Base-by-base conservation (phyloP, 371 early-diverging fungal genomes). In the Thermomucor indicae-seudaticae region DNA sequence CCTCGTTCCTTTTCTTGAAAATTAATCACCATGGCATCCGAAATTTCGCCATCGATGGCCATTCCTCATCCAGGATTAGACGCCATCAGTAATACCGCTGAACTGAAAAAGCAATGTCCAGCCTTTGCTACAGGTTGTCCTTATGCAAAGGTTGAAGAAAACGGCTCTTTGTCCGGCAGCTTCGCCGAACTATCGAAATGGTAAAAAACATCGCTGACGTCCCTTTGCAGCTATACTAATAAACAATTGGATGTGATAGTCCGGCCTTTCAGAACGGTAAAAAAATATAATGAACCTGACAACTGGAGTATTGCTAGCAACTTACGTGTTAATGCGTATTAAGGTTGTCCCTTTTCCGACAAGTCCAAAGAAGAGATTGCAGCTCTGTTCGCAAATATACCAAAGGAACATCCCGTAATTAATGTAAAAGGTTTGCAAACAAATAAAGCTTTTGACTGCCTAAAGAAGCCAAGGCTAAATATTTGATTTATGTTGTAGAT, bases 41-140 rank as follows among this genome's bases (percentile, higher is more conserved):
- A 17, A 37, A 16, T 37, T 7, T 28, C 38, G 19, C 25, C 53
- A 6, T n/a, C 44, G 8, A 57, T 56, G 39, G 59, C 69, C 8
- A 30, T 47, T 28, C 64, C 65, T 44, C 67, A 70, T 51, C 71
- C 75, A 16, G 75, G 70, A 4, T 60, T 70, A 28, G 75, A 74
- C 24, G 45, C 43, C 17, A 46, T 74, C 8, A 47, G 51, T 12
- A 62, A 67, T 25, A 35, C 61, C 28, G 75, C 67, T 6, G 66
- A 67, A 27, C 49, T 74, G 12, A 70, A 70, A 39, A 63, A 65
- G 12, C 56, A 67, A 41, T 75, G 76, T 16, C 76, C 76, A 55
- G 76, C 76, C 25, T 75, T 75, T 51, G 58, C 64, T 44, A 43
- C 65, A 5, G 76, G 76, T 7, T 75, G 76, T 39, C 76, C 76